Conservation (phyloP, 495 filamentous ascomycete species). For the Pyronema domesticum region DNA sequence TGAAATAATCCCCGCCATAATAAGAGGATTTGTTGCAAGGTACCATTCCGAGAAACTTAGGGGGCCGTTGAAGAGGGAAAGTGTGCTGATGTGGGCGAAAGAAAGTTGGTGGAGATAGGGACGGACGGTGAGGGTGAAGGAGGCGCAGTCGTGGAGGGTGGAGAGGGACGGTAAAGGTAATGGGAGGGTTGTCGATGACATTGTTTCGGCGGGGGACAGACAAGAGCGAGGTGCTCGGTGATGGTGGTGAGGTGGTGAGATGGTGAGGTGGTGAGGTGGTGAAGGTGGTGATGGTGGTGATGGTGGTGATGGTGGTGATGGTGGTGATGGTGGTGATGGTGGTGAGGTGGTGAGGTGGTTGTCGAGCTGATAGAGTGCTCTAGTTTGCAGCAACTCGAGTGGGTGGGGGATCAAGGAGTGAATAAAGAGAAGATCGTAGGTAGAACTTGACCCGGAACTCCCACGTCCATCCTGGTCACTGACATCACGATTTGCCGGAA, state of each 20-base stretch:
- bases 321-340: not conserved
- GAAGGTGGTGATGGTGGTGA: not conserved
- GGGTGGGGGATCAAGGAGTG: too few species aligned
- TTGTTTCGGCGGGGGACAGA: too few species aligned
- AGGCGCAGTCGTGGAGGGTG: slow-evolving; percentile 50
- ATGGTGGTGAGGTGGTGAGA: not conserved
- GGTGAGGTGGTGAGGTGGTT: too few species aligned
- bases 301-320: not conserved
- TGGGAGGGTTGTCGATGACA: too few species aligned
- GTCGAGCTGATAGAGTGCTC: too few species aligned
- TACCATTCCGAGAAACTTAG: slow-evolving; percentile 57
- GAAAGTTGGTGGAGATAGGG: slow-evolving; percentile 64
- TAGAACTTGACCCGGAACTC: too few species aligned
- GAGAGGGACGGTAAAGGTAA: slow-evolving; percentile 47
- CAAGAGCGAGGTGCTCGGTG: too few species aligned
- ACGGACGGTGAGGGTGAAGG: slow-evolving; percentile 50
- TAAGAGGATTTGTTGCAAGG: slow-evolving; percentile 68
- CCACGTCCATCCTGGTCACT: too few species aligned
- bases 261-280: not conserved
- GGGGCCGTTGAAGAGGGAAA: slow-evolving; percentile 36
- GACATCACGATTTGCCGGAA: too few species aligned
- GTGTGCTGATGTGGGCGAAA: slow-evolving; percentile 38
- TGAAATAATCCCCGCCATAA: slow-evolving; percentile 56
- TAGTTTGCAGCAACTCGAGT: too few species aligned
- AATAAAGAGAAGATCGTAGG: too few species aligned